phyloP scores from a whole-genome alignment of 345 rosid species.

The Lumnitzera littorea region DNA sequence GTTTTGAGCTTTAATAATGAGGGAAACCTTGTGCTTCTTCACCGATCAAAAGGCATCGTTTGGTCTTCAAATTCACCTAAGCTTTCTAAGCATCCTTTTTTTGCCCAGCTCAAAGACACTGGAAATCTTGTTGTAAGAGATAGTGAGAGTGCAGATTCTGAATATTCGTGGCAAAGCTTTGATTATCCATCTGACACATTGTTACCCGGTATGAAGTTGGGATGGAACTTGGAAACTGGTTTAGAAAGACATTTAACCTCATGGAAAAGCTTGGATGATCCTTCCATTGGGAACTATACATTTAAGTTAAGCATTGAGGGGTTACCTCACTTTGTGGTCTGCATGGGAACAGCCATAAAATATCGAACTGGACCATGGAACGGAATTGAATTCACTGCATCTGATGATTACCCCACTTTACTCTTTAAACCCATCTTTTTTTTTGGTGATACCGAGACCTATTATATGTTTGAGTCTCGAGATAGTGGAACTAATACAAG shows the following conservation, averaged over 20 bases:
- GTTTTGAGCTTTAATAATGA: conserved; percentile 13
- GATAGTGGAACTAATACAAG: background rate
- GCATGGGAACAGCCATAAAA: conserved; percentile 4
- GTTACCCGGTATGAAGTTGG: conserved; percentile 27
- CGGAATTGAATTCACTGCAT: conserved; percentile 24
- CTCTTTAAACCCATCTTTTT: conserved; percentile 9
- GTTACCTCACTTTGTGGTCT: conserved; percentile 7
- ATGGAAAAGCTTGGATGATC: conserved; percentile 22
- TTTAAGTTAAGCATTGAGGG: conserved; percentile 8
- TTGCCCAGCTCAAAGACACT: conserved; percentile 22
- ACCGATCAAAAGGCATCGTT: background rate
- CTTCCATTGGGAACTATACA: conserved; percentile 19
- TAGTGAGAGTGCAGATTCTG: background rate
- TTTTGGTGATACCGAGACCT: conserved; percentile 8
- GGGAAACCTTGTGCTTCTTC: conserved; percentile 11
- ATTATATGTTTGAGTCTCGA: conserved; percentile 11
- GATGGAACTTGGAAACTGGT: conserved; percentile 7
- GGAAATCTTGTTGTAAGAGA: conserved; percentile 29
- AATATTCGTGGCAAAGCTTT: conserved; percentile 33
- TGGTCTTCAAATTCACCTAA: conserved; percentile 24
- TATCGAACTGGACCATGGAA: conserved; percentile 28
- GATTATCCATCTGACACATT: conserved; percentile 25
- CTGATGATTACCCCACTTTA: conserved; percentile 7
- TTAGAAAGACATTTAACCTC: conserved; percentile 13
- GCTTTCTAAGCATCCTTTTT: conserved; percentile 5